These are phyloP conservation scores for Furculomyces boomerangus DNA, from an alignment of 371 early-diverging fungal species.

Conservation along the genomic window DNA sequence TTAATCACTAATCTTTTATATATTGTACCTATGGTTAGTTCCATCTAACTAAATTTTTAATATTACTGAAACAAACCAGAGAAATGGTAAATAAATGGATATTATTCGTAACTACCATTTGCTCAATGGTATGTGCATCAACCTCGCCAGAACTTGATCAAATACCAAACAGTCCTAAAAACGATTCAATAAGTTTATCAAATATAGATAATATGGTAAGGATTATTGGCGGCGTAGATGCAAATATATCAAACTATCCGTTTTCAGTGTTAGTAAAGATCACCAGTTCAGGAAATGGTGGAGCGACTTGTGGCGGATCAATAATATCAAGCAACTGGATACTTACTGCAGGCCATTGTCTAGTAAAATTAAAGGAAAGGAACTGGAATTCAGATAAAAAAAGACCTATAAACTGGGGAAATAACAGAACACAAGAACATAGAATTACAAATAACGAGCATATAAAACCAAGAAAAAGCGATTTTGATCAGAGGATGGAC, in stretches of 20 bases:
- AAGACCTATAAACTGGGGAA: not conserved
- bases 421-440: not conserved
- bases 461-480: not conserved
- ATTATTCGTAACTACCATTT: not conserved
- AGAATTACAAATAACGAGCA: not conserved
- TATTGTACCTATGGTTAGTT: not conserved
- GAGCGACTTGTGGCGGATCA: conserved; percentile 22
- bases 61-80: too few species aligned
- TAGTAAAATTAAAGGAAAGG: conserved; percentile 3
- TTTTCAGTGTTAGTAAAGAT: not conserved
- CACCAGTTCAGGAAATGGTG: not conserved
- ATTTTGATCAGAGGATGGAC: too few species aligned
- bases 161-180: not conserved
- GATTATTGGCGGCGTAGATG: not conserved
- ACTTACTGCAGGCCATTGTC: conserved; percentile 29
- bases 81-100: too few species aligned
- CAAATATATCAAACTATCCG: not conserved
- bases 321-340: conserved; percentile 18
- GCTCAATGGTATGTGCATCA: not conserved
- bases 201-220: not conserved
- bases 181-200: not conserved
- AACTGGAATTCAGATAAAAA: not conserved
- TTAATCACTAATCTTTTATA: not conserved
- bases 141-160: not conserved
- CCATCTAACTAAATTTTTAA: not conserved